Percentiles rank a stretch among this genome's conserved stretches.
Conservation (phyloP, 805 yeast species). For the Suhomyces pyralidae region DNA sequence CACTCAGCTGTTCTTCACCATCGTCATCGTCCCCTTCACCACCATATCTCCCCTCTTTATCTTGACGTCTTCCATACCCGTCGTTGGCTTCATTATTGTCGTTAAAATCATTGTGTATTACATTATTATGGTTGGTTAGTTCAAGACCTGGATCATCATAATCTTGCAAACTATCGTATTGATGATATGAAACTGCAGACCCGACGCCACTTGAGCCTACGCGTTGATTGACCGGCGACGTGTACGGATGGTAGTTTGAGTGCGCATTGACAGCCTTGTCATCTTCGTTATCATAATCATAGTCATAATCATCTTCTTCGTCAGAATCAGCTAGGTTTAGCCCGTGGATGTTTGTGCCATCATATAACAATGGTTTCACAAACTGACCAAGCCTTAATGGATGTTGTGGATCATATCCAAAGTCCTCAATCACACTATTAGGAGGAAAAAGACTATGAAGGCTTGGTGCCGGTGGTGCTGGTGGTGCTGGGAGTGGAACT, state of each 20-base stretch:
- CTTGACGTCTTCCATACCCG: background rate
- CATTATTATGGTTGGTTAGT: background rate
- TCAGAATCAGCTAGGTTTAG: conserved; percentile 3
- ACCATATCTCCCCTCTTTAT: conserved; percentile 5
- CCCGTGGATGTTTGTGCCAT: conserved; percentile 8
- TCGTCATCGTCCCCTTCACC: conserved; percentile 4
- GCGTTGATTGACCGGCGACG: conserved; percentile 8
- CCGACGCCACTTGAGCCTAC: background rate
- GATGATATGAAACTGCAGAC: background rate
- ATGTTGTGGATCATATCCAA: conserved; percentile 19
- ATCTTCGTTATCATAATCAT: conserved; percentile 3
- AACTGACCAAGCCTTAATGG: conserved; percentile 20
- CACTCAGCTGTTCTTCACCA: conserved; percentile 16
- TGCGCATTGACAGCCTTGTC: background rate
- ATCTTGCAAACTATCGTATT: conserved; percentile 2
- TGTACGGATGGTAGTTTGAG: conserved; percentile 8
- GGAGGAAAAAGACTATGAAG: conserved; percentile 14
- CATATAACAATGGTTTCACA: conserved; percentile 13
- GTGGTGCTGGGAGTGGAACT: background rate
- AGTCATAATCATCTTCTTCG: conserved; percentile 8
- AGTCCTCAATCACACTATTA: conserved; percentile 20
- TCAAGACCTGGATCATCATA: conserved; percentile 2
- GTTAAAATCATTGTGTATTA: conserved; percentile 1
- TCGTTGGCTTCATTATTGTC: conserved; percentile 5
- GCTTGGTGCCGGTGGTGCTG: background rate